Conservation (phyloP, 768 basidiomycete species). For the Mycena haematopus region DNA sequence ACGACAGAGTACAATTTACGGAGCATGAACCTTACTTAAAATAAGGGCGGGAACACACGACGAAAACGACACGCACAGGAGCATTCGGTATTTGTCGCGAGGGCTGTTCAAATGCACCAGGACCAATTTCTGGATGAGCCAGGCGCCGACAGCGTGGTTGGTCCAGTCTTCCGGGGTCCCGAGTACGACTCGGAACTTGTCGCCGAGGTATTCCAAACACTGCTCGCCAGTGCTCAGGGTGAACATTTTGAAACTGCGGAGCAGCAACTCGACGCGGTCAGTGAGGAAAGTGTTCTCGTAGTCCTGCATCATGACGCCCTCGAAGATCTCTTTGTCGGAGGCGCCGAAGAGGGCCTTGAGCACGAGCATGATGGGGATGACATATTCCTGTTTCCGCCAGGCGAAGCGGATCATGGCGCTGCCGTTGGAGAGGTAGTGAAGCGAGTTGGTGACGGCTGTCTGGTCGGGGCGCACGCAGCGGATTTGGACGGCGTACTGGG, state of each 20-base stretch:
- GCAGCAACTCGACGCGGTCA: slow-evolving; percentile 92
- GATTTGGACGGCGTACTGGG: slow-evolving; percentile 92
- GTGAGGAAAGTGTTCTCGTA: slow-evolving; percentile 97
- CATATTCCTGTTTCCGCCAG: slow-evolving; percentile 98
- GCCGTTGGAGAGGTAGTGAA: slow-evolving; percentile 98
- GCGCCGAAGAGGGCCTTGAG: slow-evolving; percentile 92
- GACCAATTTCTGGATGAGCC: slow-evolving; percentile 84
- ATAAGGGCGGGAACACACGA: slow-evolving; percentile 2
- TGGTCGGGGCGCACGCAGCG: slow-evolving; percentile 95
- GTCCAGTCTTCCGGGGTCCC: slow-evolving; percentile 93
- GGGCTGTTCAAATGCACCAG: slow-evolving; percentile 88
- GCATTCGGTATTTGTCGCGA: slow-evolving; percentile 93
- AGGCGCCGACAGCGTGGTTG: slow-evolving; percentile 79
- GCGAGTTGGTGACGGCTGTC: slow-evolving; percentile 89
- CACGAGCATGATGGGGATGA: slow-evolving; percentile 95
- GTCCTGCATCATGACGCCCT: slow-evolving; percentile 95
- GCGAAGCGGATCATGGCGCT: slow-evolving; percentile 96
- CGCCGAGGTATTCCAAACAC: slow-evolving; percentile 93
- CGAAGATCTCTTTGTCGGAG: slow-evolving; percentile 95
- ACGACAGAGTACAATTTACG: slow-evolving; percentile 93
- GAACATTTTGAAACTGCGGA: slow-evolving; percentile 96
- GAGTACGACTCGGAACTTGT: slow-evolving; percentile 94
- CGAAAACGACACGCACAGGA: slow-evolving; percentile 67
- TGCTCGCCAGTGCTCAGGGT: slow-evolving; percentile 86
- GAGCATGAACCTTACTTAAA: slow-evolving; percentile 83